Conservation (phyloP, 805 yeast species). For the Spathaspora gorwiae region DNA sequence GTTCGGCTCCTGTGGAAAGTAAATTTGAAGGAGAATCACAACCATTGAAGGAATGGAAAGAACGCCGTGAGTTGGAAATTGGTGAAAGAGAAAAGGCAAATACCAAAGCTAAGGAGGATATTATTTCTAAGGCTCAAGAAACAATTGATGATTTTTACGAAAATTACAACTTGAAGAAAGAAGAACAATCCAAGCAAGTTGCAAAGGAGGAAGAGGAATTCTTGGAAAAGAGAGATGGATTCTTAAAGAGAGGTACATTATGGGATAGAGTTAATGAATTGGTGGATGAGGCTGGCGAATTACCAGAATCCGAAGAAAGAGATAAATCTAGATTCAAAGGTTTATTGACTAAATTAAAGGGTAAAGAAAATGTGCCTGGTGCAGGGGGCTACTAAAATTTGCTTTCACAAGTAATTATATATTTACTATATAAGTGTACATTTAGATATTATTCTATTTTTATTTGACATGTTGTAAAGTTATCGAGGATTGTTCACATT, state of each 20-base stretch:
- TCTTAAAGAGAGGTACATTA: constrained; percentile 44
- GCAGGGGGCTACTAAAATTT: constrained; percentile 54
- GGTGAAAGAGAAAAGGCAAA: constrained; percentile 73
- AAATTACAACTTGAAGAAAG: constrained; percentile 80
- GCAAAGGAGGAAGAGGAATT: constrained; percentile 67
- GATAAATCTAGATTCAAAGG: constrained; percentile 71
- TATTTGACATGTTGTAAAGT: background rate
- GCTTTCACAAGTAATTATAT: background rate
- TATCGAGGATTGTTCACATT: constrained; percentile 12
- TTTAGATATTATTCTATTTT: background rate
- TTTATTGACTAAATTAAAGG: constrained; percentile 59
- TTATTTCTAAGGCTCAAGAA: constrained; percentile 71
- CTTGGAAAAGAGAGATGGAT: constrained; percentile 67
- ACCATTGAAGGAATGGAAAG: constrained; percentile 66
- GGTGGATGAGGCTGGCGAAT: constrained; percentile 41
- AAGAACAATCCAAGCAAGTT: constrained; percentile 58
- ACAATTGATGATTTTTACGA: constrained; percentile 91
- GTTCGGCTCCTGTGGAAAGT: constrained; percentile 7
- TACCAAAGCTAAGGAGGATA: constrained; percentile 55
- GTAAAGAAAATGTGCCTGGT: constrained; percentile 70
- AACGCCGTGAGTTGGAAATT: constrained; percentile 74
- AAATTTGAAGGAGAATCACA: constrained; percentile 45
- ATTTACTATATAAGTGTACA: background rate
- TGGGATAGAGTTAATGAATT: constrained; percentile 60
- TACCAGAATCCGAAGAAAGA: constrained; percentile 40